Evolutionary conservation across 208 protist genomes (phyloP).

Genomic region (Acanthamoeba divionensis): DNA sequence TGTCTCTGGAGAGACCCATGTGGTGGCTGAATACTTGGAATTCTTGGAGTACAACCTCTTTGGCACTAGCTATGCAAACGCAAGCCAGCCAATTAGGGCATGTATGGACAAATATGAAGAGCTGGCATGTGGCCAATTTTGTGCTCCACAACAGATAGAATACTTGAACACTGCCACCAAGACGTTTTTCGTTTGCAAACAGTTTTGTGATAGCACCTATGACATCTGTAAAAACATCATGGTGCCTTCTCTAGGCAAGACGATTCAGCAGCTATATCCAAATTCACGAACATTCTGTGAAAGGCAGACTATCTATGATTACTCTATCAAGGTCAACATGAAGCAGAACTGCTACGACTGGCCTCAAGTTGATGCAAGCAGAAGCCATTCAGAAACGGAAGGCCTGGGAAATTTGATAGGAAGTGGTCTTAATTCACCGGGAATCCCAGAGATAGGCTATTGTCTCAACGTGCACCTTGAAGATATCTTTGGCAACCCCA

Average conservation of each 20-base stretch:
- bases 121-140: slow-evolving; percentile 39
- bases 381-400: background rate
- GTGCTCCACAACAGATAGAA: background rate
- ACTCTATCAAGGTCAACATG: background rate
- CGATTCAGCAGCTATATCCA: background rate
- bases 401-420: background rate
- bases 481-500: slow-evolving; percentile 44
- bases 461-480: slow-evolving; percentile 28
- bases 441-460: background rate
- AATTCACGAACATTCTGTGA: background rate
- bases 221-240: background rate
- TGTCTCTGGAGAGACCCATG: background rate
- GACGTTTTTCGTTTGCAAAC: background rate
- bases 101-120: background rate
- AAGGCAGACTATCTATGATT: background rate
- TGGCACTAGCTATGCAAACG: background rate
- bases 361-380: background rate
- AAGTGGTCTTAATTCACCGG: background rate
- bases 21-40: background rate
- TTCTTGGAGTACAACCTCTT: background rate
- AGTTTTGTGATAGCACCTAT: slow-evolving; percentile 21
- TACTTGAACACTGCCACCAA: background rate
- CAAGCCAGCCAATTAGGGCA: background rate
- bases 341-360: slow-evolving; percentile 8
- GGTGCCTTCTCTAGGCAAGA: background rate